phyloP scores from a whole-genome alignment of 2,329 filamentous ascomycete genomes.

The Chalaropsis thielavioides region DNA sequence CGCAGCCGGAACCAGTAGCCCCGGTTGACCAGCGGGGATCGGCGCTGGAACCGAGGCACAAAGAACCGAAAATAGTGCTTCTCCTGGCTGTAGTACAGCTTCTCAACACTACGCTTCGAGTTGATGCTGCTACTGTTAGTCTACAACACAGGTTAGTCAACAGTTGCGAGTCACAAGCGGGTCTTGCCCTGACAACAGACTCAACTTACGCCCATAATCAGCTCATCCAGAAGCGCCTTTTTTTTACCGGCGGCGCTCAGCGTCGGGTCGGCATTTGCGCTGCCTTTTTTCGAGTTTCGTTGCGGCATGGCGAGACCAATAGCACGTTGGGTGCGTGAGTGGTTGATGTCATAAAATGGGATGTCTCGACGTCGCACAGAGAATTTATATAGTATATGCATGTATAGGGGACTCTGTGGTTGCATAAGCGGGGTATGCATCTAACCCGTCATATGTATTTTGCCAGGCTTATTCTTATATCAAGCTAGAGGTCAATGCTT shows the following conservation, averaged over 20 bases:
- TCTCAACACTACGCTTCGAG: conserved; percentile 86
- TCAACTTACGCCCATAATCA: conserved; percentile 40
- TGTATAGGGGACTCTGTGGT: not conserved
- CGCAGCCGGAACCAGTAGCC: conserved; percentile 79
- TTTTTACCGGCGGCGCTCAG: conserved; percentile 18
- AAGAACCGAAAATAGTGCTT: conserved; percentile 80
- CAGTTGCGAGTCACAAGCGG: not conserved
- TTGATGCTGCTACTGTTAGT: conserved; percentile 88
- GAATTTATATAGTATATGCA: conserved; percentile 10
- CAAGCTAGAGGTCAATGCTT: not conserved
- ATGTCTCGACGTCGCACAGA: conserved; percentile 5
- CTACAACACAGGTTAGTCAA: conserved; percentile 27
- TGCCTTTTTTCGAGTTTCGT: not conserved
- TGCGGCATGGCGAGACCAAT: not conserved
- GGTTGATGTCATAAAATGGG: not conserved
- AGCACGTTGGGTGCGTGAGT: not conserved
- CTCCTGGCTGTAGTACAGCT: conserved; percentile 62
- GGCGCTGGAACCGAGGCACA: conserved; percentile 65
- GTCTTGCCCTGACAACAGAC: not conserved
- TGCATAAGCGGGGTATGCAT: not conserved
- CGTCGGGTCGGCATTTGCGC: conserved; percentile 4
- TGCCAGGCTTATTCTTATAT: not conserved
- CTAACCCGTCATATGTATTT: not conserved
- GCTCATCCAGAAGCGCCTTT: conserved; percentile 30
- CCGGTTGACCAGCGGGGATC: conserved; percentile 79